phyloP scores from a whole-genome alignment of 768 basidiomycete species.

The Arthromyces matolae region DNA sequence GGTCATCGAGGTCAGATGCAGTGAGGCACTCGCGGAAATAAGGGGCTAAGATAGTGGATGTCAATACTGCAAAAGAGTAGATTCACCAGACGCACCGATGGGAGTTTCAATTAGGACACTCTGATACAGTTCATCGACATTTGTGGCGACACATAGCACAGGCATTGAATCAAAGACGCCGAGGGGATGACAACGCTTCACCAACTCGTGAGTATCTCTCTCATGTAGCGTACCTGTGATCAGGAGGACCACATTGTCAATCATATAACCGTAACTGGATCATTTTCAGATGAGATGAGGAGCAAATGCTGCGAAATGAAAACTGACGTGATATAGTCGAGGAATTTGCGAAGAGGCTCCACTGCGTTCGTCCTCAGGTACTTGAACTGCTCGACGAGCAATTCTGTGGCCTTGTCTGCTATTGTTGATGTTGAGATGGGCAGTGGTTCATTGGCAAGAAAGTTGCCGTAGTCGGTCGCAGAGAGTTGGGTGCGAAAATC shows the following conservation, averaged over 20 bases:
- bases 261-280: slow-evolving; percentile 95
- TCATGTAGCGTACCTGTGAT: slow-evolving; percentile 98
- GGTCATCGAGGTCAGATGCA: slow-evolving; percentile 93
- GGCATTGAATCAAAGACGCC: slow-evolving; percentile 99
- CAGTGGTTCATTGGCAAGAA: slow-evolving; percentile 92
- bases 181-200: slow-evolving; percentile 95
- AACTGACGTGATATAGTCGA: slow-evolving; percentile 96
- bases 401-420: slow-evolving; percentile 92
- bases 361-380: slow-evolving; percentile 89
- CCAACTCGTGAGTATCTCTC: slow-evolving; percentile 92
- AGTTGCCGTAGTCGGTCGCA: slow-evolving; percentile 97
- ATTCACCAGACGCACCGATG: slow-evolving; percentile 59
- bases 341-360: slow-evolving; percentile 84
- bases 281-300: slow-evolving; percentile 10
- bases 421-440: slow-evolving; percentile 93
- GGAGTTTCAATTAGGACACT: slow-evolving; percentile 97
- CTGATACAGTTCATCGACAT: slow-evolving; percentile 96
- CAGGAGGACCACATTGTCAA: slow-evolving; percentile 96
- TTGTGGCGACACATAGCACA: slow-evolving; percentile 97
- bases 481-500: slow-evolving; percentile 95
- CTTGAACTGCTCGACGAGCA: slow-evolving; percentile 97
- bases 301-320: slow-evolving; percentile 1
- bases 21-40: slow-evolving; percentile 97
- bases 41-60: slow-evolving; percentile 53
- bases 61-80: slow-evolving; percentile 1